Base-by-base conservation (phyloP, 768 basidiomycete species). In the Dentipellis fragilis region DNA sequence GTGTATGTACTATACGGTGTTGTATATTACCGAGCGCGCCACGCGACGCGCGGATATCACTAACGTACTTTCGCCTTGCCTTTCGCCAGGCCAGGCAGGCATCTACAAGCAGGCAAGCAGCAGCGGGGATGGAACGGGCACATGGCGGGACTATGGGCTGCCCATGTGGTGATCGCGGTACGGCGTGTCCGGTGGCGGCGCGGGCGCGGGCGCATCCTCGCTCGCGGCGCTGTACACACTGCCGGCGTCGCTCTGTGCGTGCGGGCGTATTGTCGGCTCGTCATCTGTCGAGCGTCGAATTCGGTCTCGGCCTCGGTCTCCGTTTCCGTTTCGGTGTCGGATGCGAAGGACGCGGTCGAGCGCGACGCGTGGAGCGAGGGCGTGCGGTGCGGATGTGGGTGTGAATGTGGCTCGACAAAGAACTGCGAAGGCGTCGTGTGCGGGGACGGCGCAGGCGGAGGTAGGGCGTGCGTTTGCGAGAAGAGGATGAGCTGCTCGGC, bases 401-500 rank as follows among this genome's bases (percentile, higher is more conserved):
- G 11, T 56, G 55, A 11, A 40, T 58, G 35, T 2, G 57, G 57
- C 58, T 22, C 62, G 63, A 58, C 71, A 57, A 49, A 66, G 61
- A 69, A 67, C 51, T 71, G 75, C 57, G 74, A 67, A 2, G 75
- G 76, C 56, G 56, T 39, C 62, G 58, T 57, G 62, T 4, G 71
- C 62, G 11, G 60, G 60, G 0, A 67, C 57, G 6, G 58, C 35
- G 59, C 67, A 34, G 46, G 59, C 55, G 12, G 54, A 29, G 51
- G 7, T n/a, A 54, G 75, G 67, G 56, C 16, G 49, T 54, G 57
- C 36, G 54, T 59, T 53, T 74, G 72, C 5, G 84, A 83, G 63
- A 87, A 92, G 37, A 82, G 69, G 52, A 95, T 76, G 52, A 99
- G 80, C 61, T 93, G 87, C 63, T 93, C 89, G 2, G 93, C 93